Conservation (phyloP, 2,329 filamentous ascomycete genomes). For the Aspergillus ruber region DNA sequence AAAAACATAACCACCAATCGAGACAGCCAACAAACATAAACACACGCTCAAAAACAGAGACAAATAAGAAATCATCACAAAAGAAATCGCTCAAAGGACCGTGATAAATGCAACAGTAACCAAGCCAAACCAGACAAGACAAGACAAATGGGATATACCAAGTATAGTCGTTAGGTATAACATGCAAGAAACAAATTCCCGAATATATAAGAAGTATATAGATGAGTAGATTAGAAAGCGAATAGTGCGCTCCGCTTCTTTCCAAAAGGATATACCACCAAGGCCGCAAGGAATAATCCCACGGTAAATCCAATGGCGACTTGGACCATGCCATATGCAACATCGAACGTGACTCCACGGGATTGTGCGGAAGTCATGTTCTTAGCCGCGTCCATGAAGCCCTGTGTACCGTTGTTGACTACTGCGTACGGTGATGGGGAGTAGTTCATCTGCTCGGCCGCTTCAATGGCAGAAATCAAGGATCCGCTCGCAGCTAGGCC, state of each 20-base stretch:
- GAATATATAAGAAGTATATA: too few species aligned
- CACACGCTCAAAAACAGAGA: too few species aligned
- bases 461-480: conserved; percentile 52
- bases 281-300: conserved; percentile 42
- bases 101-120: too few species aligned
- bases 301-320: conserved; percentile 46
- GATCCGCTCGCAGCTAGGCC: conserved; percentile 55
- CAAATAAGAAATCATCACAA: too few species aligned
- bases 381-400: conserved; percentile 23
- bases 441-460: conserved; percentile 49
- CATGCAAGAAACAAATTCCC: too few species aligned
- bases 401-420: conserved; percentile 37
- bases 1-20: too few species aligned
- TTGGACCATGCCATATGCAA: conserved; percentile 46
- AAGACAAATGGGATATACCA: too few species aligned
- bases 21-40: too few species aligned
- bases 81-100: too few species aligned
- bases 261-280: conserved; percentile 44
- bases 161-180: too few species aligned
- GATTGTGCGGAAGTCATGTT: conserved; percentile 13
- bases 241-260: conserved; percentile 46
- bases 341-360: conserved; percentile 35
- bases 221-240: conserved; percentile 29
- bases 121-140: too few species aligned
- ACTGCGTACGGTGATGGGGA: conserved; percentile 31